These are phyloP conservation scores for Curvularia sp. DNA, from an alignment of 2,329 filamentous ascomycete genomes.

Conservation along the genomic window DNA sequence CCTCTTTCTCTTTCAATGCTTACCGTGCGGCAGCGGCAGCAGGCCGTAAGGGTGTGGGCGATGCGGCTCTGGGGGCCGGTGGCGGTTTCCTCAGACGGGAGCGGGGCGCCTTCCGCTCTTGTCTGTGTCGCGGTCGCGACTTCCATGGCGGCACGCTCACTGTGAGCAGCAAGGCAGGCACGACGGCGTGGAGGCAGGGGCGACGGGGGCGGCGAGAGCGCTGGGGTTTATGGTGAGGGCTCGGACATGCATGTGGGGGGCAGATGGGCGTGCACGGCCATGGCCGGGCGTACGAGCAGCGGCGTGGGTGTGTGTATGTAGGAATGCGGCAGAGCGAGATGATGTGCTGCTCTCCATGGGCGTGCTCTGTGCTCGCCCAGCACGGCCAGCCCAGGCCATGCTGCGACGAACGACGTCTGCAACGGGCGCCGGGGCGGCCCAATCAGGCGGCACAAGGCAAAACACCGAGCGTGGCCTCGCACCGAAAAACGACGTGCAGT, in stretches of 20 bases:
- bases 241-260: constrained; percentile 1
- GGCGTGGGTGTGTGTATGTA: no score
- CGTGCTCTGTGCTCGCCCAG: no score
- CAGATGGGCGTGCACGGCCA: constrained; percentile 29
- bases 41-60: constrained; percentile 80
- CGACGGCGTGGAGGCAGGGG: constrained; percentile 7
- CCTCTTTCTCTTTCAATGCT: constrained; percentile 27
- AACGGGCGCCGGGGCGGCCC: neutral
- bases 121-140: constrained; percentile 28
- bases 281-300: constrained; percentile 13
- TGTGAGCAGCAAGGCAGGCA: constrained; percentile 17
- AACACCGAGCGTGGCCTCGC: neutral
- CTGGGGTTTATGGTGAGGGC: constrained; percentile 13
- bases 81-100: constrained; percentile 29
- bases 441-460: neutral
- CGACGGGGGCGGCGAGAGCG: constrained; percentile 12
- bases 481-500: neutral
- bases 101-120: constrained; percentile 31
- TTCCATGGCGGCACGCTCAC: constrained; percentile 28
- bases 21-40: constrained; percentile 80
- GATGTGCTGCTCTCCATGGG: constrained; percentile 12
- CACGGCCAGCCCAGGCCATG: no score
- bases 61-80: constrained; percentile 60
- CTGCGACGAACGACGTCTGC: neutral
- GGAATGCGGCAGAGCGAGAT: constrained; percentile 14